These are phyloP conservation scores for Tanozyma kutaoensis DNA, from an alignment of 805 yeast genomes.

Conservation along the genomic window DNA sequence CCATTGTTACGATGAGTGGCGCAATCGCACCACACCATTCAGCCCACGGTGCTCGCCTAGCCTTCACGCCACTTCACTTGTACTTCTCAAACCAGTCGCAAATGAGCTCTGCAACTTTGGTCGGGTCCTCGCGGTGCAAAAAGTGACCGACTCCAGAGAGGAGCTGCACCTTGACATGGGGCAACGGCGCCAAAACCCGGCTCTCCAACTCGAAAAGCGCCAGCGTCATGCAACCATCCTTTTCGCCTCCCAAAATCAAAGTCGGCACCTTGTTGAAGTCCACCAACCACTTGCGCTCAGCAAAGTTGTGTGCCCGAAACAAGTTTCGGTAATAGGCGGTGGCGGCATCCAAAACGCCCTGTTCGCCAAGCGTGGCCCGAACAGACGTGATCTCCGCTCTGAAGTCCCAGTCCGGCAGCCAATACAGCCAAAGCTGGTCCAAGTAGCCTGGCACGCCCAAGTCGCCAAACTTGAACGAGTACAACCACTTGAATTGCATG, in stretches of 20 bases:
- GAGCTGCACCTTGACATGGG: slow-evolving; percentile 12
- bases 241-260: slow-evolving; percentile 19
- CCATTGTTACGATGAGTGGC: too few relatives aligned
- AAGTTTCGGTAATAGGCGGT: slow-evolving; percentile 26
- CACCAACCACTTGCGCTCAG: slow-evolving; percentile 10
- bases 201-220: slow-evolving; percentile 13
- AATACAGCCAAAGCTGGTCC: slow-evolving; percentile 18
- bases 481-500: slow-evolving; percentile 18
- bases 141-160: slow-evolving; percentile 22
- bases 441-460: slow-evolving; percentile 13
- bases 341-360: slow-evolving; percentile 16
- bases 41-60: too few relatives aligned
- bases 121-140: slow-evolving; percentile 25
- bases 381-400: slow-evolving; percentile 14
- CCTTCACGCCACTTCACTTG: too few relatives aligned
- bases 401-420: slow-evolving; percentile 28
- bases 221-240: slow-evolving; percentile 25
- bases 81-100: slow-evolving; percentile 15
- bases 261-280: slow-evolving; percentile 24
- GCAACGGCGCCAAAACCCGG: slow-evolving; percentile 5
- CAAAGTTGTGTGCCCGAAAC: slow-evolving; percentile 4
- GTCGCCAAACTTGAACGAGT: slow-evolving; percentile 5
- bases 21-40: too few relatives aligned
- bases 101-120: slow-evolving; percentile 10
- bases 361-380: slow-evolving; percentile 11